Evolutionary conservation across 306 rosid species (phyloP), one percentile per base, ranked within the genome.

Genomic region (Cicer arietinum): DNA sequence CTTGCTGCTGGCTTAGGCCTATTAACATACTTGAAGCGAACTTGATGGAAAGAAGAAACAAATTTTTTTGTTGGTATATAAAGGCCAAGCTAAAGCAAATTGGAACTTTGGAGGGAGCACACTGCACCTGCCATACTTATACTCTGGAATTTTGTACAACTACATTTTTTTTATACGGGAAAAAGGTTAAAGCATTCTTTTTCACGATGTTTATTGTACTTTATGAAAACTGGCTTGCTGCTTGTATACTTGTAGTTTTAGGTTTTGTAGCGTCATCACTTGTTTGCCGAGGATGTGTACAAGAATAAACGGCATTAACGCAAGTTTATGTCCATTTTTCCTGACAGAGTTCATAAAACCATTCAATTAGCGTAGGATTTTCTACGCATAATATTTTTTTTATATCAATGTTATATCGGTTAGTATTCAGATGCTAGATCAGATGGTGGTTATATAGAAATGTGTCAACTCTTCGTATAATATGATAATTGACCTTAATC

Each of bases 1-100:
- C 81, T 95, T 10, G 94, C 87, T 71, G 94, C 97, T 37, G 98
- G 97, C 39, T 86, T 95, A 56, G 94, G 98, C 77, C 72, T 95
- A 44, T 75, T 95, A 60, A 90, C 98, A 7, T 90, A 78, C 82
- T 76, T 92, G 88, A 92, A 81, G 74, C 90, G 97, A 79, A 66
- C 73, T 51, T 73, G 69, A 79, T 66, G 45, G 17, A 30, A 60
- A 47, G 56, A 45, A 11, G 63, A 46, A 71, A 7, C 48, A 10
- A 61, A 3, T 11, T 59, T 61, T 50, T 45, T 9, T 73, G 13
- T 64, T 57, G 64, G 60, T 47, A 58, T 57, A 50, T 45, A 44
- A 74, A 68, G 77, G n/a, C 73, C 82, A 67, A 63, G 68, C 70
- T 47, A 81, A 65, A 73, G 82, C 68, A 44, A 44, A 78, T 39